These are phyloP conservation scores for Microdochium bolleyi DNA, from an alignment of 2,329 filamentous ascomycete species.

Conservation along the genomic window DNA sequence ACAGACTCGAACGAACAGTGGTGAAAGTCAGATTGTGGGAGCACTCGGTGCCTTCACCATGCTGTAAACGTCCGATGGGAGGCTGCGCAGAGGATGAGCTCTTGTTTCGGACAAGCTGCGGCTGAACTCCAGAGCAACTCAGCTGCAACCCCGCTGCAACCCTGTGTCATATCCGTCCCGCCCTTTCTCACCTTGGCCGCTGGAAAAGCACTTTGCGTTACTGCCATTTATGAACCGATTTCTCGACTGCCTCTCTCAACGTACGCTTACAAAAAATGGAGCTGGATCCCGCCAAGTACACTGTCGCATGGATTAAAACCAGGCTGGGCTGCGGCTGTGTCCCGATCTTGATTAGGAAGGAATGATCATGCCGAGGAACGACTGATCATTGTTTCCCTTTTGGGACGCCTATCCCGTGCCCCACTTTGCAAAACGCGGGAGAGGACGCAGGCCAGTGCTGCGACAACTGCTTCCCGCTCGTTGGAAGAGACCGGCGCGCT, in stretches of 20 bases:
- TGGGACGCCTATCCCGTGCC: too few species aligned
- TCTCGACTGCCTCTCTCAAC: background rate
- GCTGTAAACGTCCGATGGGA: background rate
- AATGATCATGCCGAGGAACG: too few species aligned
- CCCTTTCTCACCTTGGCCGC: background rate
- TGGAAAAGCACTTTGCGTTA: background rate
- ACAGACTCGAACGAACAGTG: background rate
- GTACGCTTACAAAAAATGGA: background rate
- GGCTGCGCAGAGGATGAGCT: background rate
- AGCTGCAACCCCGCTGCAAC: background rate
- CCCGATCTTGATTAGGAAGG: too few species aligned
- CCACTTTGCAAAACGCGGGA: too few species aligned
- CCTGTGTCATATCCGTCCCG: background rate
- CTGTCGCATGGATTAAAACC: too few species aligned
- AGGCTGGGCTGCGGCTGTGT: too few species aligned
- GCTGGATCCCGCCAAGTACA: too few species aligned
- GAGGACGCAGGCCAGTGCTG: too few species aligned
- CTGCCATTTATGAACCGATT: background rate
- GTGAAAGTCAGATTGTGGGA: background rate
- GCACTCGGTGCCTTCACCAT: background rate
- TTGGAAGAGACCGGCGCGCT: too few species aligned
- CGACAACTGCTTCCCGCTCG: too few species aligned
- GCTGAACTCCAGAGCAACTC: background rate
- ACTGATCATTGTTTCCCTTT: too few species aligned
- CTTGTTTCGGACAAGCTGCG: background rate